phyloP scores from a whole-genome alignment of 169 alveolate species.

The Cryptosporidium canis region DNA sequence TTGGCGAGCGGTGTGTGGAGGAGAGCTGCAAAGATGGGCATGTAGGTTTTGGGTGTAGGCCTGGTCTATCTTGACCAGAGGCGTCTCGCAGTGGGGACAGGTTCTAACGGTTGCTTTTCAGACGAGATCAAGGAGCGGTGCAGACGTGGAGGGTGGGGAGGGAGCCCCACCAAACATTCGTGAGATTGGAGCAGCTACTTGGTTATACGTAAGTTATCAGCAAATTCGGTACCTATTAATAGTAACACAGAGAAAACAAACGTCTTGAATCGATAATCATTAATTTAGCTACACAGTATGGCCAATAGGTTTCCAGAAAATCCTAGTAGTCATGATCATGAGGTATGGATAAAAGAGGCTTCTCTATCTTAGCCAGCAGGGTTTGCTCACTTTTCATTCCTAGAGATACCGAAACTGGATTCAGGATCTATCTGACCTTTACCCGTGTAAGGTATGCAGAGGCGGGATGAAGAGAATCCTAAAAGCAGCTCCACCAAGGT shows the following conservation, averaged over 20 bases:
- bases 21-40: slow-evolving; percentile 47
- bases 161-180: slow-evolving; percentile 48
- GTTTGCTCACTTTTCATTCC: background rate
- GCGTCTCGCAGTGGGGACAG: background rate
- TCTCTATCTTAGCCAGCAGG: background rate
- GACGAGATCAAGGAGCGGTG: background rate
- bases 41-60: background rate
- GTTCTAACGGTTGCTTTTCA: background rate
- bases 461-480: slow-evolving; percentile 13
- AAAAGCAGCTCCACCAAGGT: slow-evolving; percentile 32
- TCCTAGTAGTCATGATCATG: background rate
- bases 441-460: slow-evolving; percentile 57
- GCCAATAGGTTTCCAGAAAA: slow-evolving; percentile 62
- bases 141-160: background rate
- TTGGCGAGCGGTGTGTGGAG: slow-evolving; percentile 52
- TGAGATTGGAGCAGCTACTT: slow-evolving; percentile 66
- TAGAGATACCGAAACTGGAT: slow-evolving; percentile 50
- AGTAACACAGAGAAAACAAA: background rate
- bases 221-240: background rate
- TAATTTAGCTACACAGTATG: slow-evolving; percentile 59
- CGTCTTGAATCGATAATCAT: background rate
- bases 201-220: slow-evolving; percentile 44
- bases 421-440: slow-evolving; percentile 5
- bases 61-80: background rate
- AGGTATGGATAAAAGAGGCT: background rate